Evolutionary conservation across 495 filamentous ascomycete genomes (phyloP).

Genomic region (Xylaria bambusicola): DNA sequence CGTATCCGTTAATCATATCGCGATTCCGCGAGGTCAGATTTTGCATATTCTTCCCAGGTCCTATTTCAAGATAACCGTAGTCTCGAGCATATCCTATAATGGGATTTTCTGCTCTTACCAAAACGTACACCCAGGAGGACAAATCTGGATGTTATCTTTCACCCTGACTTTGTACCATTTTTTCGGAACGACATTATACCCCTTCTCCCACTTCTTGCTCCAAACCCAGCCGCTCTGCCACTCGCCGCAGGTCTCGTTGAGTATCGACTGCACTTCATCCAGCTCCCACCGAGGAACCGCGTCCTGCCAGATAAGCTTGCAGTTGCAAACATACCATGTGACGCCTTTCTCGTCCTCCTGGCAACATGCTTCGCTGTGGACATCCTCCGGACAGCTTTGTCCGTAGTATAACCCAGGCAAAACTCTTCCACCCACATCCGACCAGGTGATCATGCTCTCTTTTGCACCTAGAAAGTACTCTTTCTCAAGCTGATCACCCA

Average conservation of each 20-base stretch:
- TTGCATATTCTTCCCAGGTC: too few species aligned
- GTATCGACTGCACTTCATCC: conserved; percentile 19
- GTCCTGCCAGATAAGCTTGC: conserved; percentile 14
- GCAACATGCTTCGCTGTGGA: not conserved
- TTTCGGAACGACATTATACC: conserved; percentile 14
- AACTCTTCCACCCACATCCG: not conserved
- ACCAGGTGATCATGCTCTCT: not conserved
- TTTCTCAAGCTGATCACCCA: not conserved
- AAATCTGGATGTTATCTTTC: too few species aligned
- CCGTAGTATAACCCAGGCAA: not conserved
- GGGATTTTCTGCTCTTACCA: too few species aligned
- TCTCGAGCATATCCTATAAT: too few species aligned
- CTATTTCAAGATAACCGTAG: too few species aligned
- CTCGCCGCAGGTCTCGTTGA: conserved; percentile 16
- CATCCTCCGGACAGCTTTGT: too few species aligned
- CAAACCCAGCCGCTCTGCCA: conserved; percentile 24
- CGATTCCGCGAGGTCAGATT: too few species aligned
- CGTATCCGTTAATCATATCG: too few species aligned
- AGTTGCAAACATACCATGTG: conserved; percentile 55
- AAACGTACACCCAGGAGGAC: too few species aligned
- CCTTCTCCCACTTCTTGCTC: conserved; percentile 27
- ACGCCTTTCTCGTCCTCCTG: not conserved
- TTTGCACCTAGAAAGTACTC: not conserved
- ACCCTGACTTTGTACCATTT: not conserved
- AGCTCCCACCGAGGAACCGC: conserved; percentile 16